phyloP scores from a whole-genome alignment of 371 early-diverging fungal species.

The Globomyces sp. region DNA sequence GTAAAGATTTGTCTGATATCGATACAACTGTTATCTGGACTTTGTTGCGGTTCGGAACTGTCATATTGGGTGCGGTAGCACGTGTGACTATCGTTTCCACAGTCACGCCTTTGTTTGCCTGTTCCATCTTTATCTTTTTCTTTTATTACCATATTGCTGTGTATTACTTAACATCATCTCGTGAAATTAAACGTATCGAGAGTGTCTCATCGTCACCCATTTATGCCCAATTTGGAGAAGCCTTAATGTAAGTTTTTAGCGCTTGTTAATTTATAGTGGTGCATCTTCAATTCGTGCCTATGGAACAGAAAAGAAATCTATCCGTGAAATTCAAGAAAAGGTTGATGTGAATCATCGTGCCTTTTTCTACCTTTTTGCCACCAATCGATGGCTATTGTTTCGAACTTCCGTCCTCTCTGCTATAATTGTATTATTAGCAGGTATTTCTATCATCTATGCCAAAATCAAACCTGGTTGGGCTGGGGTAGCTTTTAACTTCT shows the following conservation, averaged over 20 bases:
- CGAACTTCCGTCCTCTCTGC: conserved; percentile 31
- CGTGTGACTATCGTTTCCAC: conserved; percentile 6
- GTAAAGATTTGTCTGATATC: conserved; percentile 22
- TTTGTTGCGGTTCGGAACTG: not conserved
- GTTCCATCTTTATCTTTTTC: conserved; percentile 15
- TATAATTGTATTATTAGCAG: conserved; percentile 61
- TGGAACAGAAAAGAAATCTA: conserved; percentile 44
- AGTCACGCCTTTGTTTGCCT: conserved; percentile 8
- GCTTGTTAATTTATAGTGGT: conserved; percentile 43
- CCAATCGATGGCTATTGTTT: conserved; percentile 34
- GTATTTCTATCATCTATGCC: conserved; percentile 48
- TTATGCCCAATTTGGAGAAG: conserved; percentile 76
- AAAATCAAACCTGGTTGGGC: conserved; percentile 66
- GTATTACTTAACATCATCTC: conserved; percentile 64
- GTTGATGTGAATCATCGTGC: conserved; percentile 36
- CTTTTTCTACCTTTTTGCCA: conserved; percentile 30
- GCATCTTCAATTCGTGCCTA: conserved; percentile 80
- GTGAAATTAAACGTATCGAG: conserved; percentile 79
- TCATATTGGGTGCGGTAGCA: not conserved
- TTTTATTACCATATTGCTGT: conserved; percentile 6
- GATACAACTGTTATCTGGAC: conserved; percentile 9
- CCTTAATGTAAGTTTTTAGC: conserved; percentile 39
- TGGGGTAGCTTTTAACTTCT: conserved; percentile 60
- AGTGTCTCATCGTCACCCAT: conserved; percentile 73
- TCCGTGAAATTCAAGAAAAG: conserved; percentile 19